A percentile compares a stretch with the other conserved stretches of the same genome.
phyloP scores from a whole-genome alignment of 495 filamentous ascomycete species.

The Letharia lupina region DNA sequence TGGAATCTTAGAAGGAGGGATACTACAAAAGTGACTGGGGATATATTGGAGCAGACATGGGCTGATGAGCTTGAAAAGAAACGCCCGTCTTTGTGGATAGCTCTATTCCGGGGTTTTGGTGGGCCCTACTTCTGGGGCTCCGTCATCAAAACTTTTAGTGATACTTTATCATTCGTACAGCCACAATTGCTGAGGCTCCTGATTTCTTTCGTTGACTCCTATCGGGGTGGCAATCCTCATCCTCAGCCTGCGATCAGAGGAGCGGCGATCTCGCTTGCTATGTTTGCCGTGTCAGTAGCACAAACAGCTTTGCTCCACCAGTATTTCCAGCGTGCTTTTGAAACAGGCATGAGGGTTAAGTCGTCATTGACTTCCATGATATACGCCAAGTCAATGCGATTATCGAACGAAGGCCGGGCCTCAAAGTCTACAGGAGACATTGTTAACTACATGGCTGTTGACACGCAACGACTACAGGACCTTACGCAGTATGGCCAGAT shows the following conservation, averaged over 20 bases:
- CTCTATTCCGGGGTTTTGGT: constrained; percentile 79
- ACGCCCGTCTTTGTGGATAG: constrained; percentile 81
- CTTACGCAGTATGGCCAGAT: constrained; percentile 92
- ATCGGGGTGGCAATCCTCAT: constrained; percentile 42
- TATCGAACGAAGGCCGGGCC: constrained; percentile 90
- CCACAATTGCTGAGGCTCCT: constrained; percentile 82
- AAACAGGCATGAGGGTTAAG: constrained; percentile 94
- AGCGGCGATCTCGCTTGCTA: constrained; percentile 78
- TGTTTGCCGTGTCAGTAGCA: constrained; percentile 79
- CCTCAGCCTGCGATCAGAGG: constrained; percentile 76
- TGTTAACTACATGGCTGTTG: constrained; percentile 98
- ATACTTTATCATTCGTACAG: constrained; percentile 77
- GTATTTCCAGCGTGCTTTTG: constrained; percentile 92
- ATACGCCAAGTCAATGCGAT: constrained; percentile 78
- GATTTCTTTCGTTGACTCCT: constrained; percentile 82
- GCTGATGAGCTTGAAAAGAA: constrained; percentile 61
- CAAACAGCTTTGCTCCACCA: constrained; percentile 84
- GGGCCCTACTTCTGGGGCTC: constrained; percentile 71
- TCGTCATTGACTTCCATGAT: constrained; percentile 81
- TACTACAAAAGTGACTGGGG: constrained; percentile 61
- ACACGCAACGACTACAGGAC: constrained; percentile 90
- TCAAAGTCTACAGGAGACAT: constrained; percentile 93
- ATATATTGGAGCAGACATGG: constrained; percentile 68
- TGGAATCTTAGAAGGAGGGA: constrained; percentile 84
- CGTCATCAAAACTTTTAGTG: constrained; percentile 78